Conservation (phyloP, 1,284 basidiomycete genomes). For the Pyrrhoderma noxium region DNA sequence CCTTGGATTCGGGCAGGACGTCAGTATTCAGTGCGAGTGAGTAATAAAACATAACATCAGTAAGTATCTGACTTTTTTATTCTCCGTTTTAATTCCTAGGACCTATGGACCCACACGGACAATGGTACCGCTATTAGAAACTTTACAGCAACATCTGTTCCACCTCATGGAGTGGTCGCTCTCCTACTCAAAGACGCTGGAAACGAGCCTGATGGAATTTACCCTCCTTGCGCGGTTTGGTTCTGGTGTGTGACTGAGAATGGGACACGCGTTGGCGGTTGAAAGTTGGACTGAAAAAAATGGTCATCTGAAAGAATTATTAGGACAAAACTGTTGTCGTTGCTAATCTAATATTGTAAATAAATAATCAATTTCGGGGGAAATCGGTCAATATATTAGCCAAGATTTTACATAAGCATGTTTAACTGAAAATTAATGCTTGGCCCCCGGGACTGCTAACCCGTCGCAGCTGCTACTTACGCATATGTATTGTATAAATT, state of each 20-base stretch:
- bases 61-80: neutral
- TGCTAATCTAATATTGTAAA: too few species aligned
- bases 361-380: too few species aligned
- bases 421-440: too few species aligned
- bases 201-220: slow-evolving; percentile 48
- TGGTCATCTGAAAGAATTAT: too few species aligned
- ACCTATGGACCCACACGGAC: slow-evolving; percentile 61
- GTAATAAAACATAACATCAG: too few species aligned
- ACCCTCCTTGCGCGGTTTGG: slow-evolving; percentile 23
- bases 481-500: too few species aligned
- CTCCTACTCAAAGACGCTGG: slow-evolving; percentile 58
- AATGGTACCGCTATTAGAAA: slow-evolving; percentile 61
- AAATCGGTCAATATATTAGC: too few species aligned
- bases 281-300: neutral
- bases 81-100: slow-evolving; percentile 32
- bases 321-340: too few species aligned
- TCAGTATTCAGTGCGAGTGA: slow-evolving; percentile 52
- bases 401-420: too few species aligned
- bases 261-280: slow-evolving; percentile 18
- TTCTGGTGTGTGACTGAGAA: slow-evolving; percentile 23
- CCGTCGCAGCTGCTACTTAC: too few species aligned
- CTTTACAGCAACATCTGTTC: slow-evolving; percentile 50
- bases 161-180: slow-evolving; percentile 64
- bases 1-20: slow-evolving; percentile 63
- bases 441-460: too few species aligned